Base-by-base conservation (phyloP, 129 eudicot species). In the Lactuca saligna region DNA sequence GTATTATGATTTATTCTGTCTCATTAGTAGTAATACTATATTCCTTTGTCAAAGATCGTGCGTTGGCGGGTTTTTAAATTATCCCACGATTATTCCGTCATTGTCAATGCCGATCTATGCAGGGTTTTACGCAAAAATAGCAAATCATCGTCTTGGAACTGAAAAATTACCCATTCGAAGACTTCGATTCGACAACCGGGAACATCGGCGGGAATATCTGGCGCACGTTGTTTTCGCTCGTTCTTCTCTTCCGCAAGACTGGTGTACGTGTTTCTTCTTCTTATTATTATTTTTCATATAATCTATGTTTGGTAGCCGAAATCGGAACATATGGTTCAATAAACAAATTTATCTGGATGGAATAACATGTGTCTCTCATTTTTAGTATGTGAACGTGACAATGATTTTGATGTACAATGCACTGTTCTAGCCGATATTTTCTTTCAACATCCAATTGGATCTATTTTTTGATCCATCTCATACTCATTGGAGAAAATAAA, bases 1-100 rank as follows among this genome's bases (percentile, higher is more conserved):
- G 15, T 42, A 46, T 46, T 11, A 46, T 61, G 13, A 33, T 61
- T 61, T 58, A 69, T 35, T 37, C 12, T 11, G 37, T 54, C 35
- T 17, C 31, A 61, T 6, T 8, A 61, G 14, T 31, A 20, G 10
- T 31, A 14, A 57, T 41, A 61, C 17, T 60, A 31, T 34, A 61
- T 61, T 61, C 25, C 10, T 20, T 50, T 39, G 69, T 72, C 76
- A 72, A 54, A 72, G 76, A 72, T 72, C 76, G 76, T 72, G 76
- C 76, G 51, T 50, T 17, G 13, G 9, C 7, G 42, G 54, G 17
- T 61, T 50, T 50, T 10, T 14, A 50, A 33, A 61, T 61, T 35
- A 32, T 6, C 68, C 37, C 76, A 71, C 76, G 68, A 71, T 71
- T 59, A 38, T 16, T 17, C 76, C 73, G 37, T 20, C 49, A 35